These are phyloP conservation scores for Hemerocallis citrina DNA, from an alignment of 106 monocot genomes.

Conservation along the genomic window DNA sequence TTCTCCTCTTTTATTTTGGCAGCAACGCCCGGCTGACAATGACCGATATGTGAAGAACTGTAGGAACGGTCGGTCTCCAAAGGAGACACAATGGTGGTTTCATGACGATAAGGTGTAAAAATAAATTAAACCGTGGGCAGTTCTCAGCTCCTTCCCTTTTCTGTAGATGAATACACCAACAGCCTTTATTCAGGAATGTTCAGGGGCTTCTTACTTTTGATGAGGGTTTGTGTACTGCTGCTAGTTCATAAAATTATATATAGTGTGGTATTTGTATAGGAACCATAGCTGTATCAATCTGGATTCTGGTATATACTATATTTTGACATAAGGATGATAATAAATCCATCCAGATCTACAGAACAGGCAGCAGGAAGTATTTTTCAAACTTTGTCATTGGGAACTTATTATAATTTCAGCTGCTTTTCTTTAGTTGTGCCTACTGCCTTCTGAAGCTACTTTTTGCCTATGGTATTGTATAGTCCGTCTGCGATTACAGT, in stretches of 20 bases:
- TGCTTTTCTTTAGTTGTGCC: too few species aligned
- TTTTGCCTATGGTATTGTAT: too few species aligned
- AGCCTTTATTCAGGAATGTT: not conserved
- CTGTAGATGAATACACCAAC: not conserved
- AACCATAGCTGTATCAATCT: not conserved
- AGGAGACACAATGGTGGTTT: conserved; percentile 48
- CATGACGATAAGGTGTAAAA: conserved; percentile 37
- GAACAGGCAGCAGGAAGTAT: too few species aligned
- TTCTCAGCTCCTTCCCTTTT: not conserved
- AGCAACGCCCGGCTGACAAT: conserved; percentile 44
- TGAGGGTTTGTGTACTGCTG: conserved; percentile 1
- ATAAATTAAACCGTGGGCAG: not conserved
- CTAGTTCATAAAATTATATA: not conserved
- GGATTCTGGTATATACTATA: not conserved
- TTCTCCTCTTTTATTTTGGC: not conserved
- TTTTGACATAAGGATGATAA: too few species aligned
- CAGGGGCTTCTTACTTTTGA: not conserved
- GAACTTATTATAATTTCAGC: too few species aligned
- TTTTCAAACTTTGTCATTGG: too few species aligned
- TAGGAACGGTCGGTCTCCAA: conserved; percentile 34
- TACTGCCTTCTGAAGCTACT: too few species aligned
- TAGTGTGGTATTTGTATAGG: not conserved
- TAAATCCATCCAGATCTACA: too few species aligned
- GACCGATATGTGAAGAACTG: conserved; percentile 38
- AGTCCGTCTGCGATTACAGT: too few species aligned